Evolutionary conservation across 2,329 filamentous ascomycete genomes (phyloP), one percentile per base, ranked within the genome.

Genomic region (Colletotrichum costaricense): DNA sequence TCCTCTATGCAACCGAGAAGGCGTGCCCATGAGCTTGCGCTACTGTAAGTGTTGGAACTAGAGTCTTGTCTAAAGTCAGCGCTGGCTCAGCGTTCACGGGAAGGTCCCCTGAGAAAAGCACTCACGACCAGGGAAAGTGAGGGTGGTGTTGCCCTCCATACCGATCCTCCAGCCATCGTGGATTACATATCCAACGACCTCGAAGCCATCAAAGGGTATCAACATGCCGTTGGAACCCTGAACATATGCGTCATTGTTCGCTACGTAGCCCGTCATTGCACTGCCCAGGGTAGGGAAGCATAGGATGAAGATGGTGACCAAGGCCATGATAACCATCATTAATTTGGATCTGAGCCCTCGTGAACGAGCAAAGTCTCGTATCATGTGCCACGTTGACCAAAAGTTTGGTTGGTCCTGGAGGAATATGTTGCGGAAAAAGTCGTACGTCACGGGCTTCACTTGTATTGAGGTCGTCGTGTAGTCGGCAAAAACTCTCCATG

Each of bases 261-360:
- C 69, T 9, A 75, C 70, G 57, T 81, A 81, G 22, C 79, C 79
- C 0, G 78, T 78, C 79, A 81, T 80, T 1, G 79, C 76, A 30
- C 79, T 66, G 2, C 76, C 76, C 8, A 81, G 54, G 1, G 78
- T 80, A 16, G 79, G 80, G 60, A 80, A 81, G 12, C 60, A 62
- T 14, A 80, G 59, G 5, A 78, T 38, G 38, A 80, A 80, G 24
- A 77, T 3, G 62, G 79, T 78, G 11, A 74, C 77, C 5, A 65
- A 24, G 19, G 78, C 55, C 28, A 80, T 76, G 64, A 79, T 79
- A 24, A 38, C 6, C 74, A 78, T 78, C 4, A 75, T 70, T 1
- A 73, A 1, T 54, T 63, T 77, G 3, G 80, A 80, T 14, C 64
- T 70, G 11, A 80, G 68, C 1, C 74, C 68, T 7, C 73, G 73